These are phyloP conservation scores for Tanozyma kutaoensis DNA, from an alignment of 805 yeast genomes.

Conservation along the genomic window DNA sequence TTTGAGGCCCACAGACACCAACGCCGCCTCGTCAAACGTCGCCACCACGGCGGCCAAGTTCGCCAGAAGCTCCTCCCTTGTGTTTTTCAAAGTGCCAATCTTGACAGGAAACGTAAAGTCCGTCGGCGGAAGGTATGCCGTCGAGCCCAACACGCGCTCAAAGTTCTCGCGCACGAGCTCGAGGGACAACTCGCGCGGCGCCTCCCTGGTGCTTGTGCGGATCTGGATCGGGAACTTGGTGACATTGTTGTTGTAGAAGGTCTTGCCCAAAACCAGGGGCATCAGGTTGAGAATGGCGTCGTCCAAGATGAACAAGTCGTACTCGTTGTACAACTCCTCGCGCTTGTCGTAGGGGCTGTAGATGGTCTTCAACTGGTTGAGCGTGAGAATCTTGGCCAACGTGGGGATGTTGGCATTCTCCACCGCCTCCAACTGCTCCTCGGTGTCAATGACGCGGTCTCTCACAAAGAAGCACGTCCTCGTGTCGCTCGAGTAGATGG, in stretches of 20 bases:
- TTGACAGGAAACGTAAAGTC: slow-evolving; percentile 55
- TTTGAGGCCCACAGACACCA: slow-evolving; percentile 54
- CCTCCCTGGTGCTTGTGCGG: slow-evolving; percentile 21
- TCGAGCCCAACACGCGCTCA: slow-evolving; percentile 40
- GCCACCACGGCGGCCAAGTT: slow-evolving; percentile 46
- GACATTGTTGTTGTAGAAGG: slow-evolving; percentile 41
- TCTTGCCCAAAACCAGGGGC: slow-evolving; percentile 76
- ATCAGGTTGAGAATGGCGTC: slow-evolving; percentile 67
- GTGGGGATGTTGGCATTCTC: slow-evolving; percentile 34
- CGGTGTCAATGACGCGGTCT: slow-evolving; percentile 36
- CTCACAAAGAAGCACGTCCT: slow-evolving; percentile 57
- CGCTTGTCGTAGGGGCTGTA: slow-evolving; percentile 84
- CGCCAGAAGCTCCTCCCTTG: slow-evolving; percentile 35
- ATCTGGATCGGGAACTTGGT: slow-evolving; percentile 59
- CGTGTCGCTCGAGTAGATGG: slow-evolving; percentile 30
- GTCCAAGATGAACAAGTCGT: slow-evolving; percentile 74
- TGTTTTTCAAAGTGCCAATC: slow-evolving; percentile 39
- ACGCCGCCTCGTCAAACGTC: slow-evolving; percentile 25
- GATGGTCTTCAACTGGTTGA: slow-evolving; percentile 65
- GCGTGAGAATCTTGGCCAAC: slow-evolving; percentile 47
- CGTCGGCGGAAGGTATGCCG: slow-evolving; percentile 57
- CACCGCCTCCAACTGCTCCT: slow-evolving; percentile 29
- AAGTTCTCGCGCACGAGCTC: slow-evolving; percentile 45
- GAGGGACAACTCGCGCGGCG: slow-evolving; percentile 29
- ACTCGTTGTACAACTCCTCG: slow-evolving; percentile 55